Evolutionary conservation across 2,329 filamentous ascomycete species (phyloP).

Genomic region (Neonectria sp.): DNA sequence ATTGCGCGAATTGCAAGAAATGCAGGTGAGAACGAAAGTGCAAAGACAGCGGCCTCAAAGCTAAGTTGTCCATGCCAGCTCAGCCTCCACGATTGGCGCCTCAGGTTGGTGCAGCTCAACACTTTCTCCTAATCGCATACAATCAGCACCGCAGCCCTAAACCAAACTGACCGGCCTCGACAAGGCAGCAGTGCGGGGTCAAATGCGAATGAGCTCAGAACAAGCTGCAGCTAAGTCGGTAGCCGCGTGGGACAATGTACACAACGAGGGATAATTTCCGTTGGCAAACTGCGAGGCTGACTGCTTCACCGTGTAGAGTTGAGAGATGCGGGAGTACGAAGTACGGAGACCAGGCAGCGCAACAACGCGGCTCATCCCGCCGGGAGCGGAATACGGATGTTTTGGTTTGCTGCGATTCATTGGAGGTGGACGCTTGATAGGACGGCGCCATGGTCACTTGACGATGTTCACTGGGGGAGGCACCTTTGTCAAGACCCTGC

Average conservation of each 20-base stretch:
- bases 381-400: not conserved
- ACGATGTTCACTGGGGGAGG: slow-evolving; percentile 6
- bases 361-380: slow-evolving; percentile 18
- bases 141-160: not conserved
- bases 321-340: not conserved
- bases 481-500: not conserved
- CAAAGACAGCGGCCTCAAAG: not conserved
- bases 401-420: slow-evolving; percentile 3
- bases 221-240: slow-evolving; percentile 6
- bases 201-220: not conserved
- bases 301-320: not conserved
- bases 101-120: not conserved
- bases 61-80: slow-evolving; percentile 8
- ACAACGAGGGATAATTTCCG: not conserved
- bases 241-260: not conserved
- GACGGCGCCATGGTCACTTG: slow-evolving; percentile 16
- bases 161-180: not conserved
- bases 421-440: slow-evolving; percentile 5
- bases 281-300: not conserved
- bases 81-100: slow-evolving; percentile 7
- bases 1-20: not conserved
- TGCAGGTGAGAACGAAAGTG: not conserved
- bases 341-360: not conserved
- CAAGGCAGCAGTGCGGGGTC: slow-evolving; percentile 27
- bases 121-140: not conserved